These are phyloP conservation scores for Myriosclerotinia curreyana DNA, from an alignment of 2,329 filamentous ascomycete genomes.

Conservation along the genomic window DNA sequence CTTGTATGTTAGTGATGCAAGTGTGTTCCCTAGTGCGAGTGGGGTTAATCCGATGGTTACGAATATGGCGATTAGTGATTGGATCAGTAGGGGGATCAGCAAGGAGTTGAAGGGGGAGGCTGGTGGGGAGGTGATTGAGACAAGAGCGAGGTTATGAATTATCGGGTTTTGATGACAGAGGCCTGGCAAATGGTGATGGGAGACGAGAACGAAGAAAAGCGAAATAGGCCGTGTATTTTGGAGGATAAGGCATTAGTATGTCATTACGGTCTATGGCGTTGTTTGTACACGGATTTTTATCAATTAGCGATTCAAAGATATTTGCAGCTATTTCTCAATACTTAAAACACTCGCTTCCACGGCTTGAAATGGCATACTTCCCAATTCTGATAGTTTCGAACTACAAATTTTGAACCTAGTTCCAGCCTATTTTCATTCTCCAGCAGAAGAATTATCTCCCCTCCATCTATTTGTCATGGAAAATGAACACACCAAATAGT, in stretches of 20 bases:
- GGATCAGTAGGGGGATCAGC: slow-evolving; percentile 58
- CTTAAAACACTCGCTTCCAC: background rate
- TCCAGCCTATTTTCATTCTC: too few species aligned
- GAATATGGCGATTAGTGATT: slow-evolving; percentile 66
- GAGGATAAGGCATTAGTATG: background rate
- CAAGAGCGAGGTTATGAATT: slow-evolving; percentile 24
- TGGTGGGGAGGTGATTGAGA: background rate
- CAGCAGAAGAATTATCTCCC: too few species aligned
- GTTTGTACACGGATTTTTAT: background rate
- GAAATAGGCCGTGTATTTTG: background rate
- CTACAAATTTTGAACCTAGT: background rate
- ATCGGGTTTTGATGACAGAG: background rate
- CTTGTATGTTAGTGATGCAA: slow-evolving; percentile 70
- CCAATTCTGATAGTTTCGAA: background rate
- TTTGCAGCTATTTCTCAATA: background rate
- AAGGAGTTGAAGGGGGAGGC: slow-evolving; percentile 42
- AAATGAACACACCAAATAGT: too few species aligned
- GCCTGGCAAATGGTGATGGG: background rate
- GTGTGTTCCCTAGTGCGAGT: slow-evolving; percentile 71
- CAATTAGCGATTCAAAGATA: background rate
- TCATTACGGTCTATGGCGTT: background rate
- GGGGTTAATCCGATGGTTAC: slow-evolving; percentile 84
- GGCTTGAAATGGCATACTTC: too few species aligned
- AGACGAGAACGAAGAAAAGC: background rate
- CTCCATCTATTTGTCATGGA: too few species aligned